Percentiles rank a stretch among this genome's conserved stretches.
Conservation (phyloP, 192 early-diverging fungal species). For the Podila verticillata region DNA sequence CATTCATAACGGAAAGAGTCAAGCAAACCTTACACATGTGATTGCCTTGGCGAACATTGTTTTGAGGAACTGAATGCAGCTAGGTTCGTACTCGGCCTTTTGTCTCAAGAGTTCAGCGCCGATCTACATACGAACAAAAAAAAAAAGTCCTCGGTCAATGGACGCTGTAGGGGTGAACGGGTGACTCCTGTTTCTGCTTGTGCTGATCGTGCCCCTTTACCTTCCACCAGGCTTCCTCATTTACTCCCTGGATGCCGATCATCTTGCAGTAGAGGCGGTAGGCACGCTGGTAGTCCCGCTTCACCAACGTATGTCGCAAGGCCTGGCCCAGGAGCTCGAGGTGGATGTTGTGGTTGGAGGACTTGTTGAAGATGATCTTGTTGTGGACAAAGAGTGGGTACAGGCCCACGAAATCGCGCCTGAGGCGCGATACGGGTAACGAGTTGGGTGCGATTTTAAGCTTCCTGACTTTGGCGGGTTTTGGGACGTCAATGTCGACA, state of each 20-base stretch:
- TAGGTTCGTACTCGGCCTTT: constrained; percentile 29
- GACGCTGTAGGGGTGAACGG: background rate
- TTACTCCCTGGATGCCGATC: background rate
- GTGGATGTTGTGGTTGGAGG: constrained; percentile 8
- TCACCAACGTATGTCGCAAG: constrained; percentile 8
- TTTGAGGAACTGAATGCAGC: constrained; percentile 28
- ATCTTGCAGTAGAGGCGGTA: constrained; percentile 26
- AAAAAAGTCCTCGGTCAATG: background rate
- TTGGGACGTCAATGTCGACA: no score
- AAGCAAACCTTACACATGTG: constrained; percentile 14
- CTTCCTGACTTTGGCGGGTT: no score
- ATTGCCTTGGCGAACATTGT: constrained; percentile 14
- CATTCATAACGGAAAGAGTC: no score
- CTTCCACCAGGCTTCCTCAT: constrained; percentile 41
- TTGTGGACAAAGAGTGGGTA: constrained; percentile 5
- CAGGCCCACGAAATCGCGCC: background rate
- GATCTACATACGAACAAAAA: constrained; percentile 6
- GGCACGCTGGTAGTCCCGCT: constrained; percentile 30
- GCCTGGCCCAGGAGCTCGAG: constrained; percentile 21
- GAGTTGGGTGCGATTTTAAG: no score
- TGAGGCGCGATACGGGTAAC: no score
- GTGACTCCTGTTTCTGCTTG: no score
- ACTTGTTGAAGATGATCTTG: background rate
- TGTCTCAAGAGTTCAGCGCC: constrained; percentile 33
- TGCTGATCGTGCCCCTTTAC: background rate